Evolutionary conservation across 2,329 filamentous ascomycete species (phyloP).

Genomic region (Xylaria sp.): DNA sequence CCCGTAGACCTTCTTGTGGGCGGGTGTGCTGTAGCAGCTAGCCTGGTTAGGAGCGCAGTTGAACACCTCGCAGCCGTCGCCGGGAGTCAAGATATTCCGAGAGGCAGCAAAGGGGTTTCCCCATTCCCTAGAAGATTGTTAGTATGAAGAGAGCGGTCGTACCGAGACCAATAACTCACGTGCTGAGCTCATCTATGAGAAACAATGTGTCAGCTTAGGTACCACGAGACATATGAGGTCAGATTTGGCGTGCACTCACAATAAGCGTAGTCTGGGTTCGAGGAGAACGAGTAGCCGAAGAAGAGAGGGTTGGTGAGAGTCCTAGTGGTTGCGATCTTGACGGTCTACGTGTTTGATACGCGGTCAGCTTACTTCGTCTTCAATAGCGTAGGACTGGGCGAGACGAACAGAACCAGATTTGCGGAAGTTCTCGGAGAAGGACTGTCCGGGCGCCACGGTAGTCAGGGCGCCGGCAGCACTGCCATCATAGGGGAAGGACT

Average conservation of each 20-base stretch:
- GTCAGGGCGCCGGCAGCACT: conserved; percentile 41
- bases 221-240: not conserved
- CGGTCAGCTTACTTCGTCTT: conserved; percentile 19
- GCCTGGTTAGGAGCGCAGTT: conserved; percentile 45
- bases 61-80: conserved; percentile 46
- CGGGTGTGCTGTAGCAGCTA: conserved; percentile 48
- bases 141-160: conserved; percentile 6
- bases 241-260: conserved; percentile 40
- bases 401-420: conserved; percentile 45
- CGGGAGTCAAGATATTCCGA: conserved; percentile 46
- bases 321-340: conserved; percentile 49
- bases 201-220: conserved; percentile 3
- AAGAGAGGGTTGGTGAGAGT: conserved; percentile 47
- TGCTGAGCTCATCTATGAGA: conserved; percentile 47
- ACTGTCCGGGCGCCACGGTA: conserved; percentile 32
- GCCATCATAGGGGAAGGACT: conserved; percentile 46
- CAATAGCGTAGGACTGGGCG: not conserved
- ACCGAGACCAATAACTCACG: conserved; percentile 32
- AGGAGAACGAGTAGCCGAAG: conserved; percentile 49
- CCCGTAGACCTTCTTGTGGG: conserved; percentile 46
- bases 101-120: conserved; percentile 49
- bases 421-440: conserved; percentile 45
- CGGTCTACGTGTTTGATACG: conserved; percentile 41
- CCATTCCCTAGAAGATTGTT: conserved; percentile 36
- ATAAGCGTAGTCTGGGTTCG: conserved; percentile 46